Evolutionary conservation across 305 asterid species (phyloP).

Genomic region (Andrographis paniculata): DNA sequence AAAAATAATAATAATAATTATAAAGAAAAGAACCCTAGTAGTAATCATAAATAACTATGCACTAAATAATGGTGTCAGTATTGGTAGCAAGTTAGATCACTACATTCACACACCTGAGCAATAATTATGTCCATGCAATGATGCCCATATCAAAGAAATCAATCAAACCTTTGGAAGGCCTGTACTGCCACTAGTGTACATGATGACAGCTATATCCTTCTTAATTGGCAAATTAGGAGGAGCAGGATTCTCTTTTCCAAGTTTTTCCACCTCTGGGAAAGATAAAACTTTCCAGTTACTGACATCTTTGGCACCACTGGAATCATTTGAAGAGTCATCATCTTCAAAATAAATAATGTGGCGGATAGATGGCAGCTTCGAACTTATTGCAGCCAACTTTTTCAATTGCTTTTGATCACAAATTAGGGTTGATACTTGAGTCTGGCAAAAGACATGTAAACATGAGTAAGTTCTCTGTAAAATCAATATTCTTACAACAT

Average conservation of each 20-base stretch:
- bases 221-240: conserved; percentile 78
- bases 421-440: conserved; percentile 77
- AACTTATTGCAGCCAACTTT: conserved; percentile 70
- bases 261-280: conserved; percentile 58
- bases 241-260: conserved; percentile 66
- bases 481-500: conserved; percentile 6
- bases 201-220: conserved; percentile 89
- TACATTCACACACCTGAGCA: too few relatives aligned
- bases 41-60: too few relatives aligned
- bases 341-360: conserved; percentile 78
- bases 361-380: conserved; percentile 80
- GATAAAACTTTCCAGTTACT: conserved; percentile 58
- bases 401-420: conserved; percentile 73
- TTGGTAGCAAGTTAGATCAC: too few relatives aligned
- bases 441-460: conserved; percentile 41
- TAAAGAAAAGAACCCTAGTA: too few relatives aligned
- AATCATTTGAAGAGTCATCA: conserved; percentile 40
- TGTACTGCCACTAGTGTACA: conserved; percentile 99
- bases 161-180: conserved; percentile 89
- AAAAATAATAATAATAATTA: too few relatives aligned
- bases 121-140: too few relatives aligned
- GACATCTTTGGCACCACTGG: conserved; percentile 35
- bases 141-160: conserved; percentile 14
- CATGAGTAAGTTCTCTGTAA: conserved; percentile 11
- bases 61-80: too few relatives aligned